These are phyloP conservation scores for Aspergillus phoenicis DNA, from an alignment of 2,329 filamentous ascomycete genomes.

Conservation along the genomic window DNA sequence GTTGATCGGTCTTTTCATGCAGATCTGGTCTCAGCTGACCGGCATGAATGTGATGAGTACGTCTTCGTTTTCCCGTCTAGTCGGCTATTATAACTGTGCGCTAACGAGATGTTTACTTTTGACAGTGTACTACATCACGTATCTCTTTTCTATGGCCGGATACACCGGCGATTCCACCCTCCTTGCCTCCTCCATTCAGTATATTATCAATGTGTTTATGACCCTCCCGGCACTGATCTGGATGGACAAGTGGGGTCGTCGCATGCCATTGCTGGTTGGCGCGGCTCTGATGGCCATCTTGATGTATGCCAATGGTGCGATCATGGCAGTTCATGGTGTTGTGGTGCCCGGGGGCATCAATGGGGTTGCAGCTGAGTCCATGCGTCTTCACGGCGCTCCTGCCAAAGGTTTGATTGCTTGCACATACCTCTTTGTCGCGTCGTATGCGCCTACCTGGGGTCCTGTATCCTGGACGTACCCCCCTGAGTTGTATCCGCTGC, in stretches of 20 bases:
- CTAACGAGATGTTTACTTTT: background rate
- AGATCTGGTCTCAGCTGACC: conserved; percentile 75
- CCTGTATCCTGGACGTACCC: conserved; percentile 61
- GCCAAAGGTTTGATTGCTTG: conserved; percentile 69
- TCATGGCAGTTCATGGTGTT: conserved; percentile 42
- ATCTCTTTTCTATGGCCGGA: conserved; percentile 73
- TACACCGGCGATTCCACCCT: conserved; percentile 62
- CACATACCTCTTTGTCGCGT: conserved; percentile 65
- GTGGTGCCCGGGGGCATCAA: conserved; percentile 46
- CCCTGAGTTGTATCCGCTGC: conserved; percentile 53
- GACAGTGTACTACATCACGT: conserved; percentile 67
- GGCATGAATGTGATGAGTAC: conserved; percentile 73
- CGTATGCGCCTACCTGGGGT: conserved; percentile 66
- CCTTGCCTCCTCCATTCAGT: conserved; percentile 69
- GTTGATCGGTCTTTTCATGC: conserved; percentile 69
- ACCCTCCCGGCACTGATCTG: conserved; percentile 74
- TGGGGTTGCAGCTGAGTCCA: conserved; percentile 39
- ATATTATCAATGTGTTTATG: conserved; percentile 79
- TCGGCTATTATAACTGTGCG: no score
- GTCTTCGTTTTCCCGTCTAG: background rate
- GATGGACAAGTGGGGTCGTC: conserved; percentile 76
- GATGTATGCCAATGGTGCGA: conserved; percentile 48
- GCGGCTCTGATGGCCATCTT: conserved; percentile 62
- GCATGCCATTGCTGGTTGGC: conserved; percentile 66
- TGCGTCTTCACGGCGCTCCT: conserved; percentile 44